These are phyloP conservation scores for Saccharum spontaneum DNA, from an alignment of 176 grass and related monocot species.

Conservation along the genomic window DNA sequence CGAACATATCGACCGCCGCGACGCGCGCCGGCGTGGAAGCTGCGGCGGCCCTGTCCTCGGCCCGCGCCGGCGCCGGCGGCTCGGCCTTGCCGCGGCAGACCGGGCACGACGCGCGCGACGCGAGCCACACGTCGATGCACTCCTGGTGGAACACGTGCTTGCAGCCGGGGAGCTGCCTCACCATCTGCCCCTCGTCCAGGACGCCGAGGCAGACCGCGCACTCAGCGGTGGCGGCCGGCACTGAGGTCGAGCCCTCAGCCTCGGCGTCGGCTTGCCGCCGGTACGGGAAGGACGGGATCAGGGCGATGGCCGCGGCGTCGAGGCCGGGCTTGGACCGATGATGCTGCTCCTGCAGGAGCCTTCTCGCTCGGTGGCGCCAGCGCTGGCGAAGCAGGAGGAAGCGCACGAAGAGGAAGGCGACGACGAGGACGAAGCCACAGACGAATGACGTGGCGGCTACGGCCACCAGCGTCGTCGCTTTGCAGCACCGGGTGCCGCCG, in stretches of 20 bases:
- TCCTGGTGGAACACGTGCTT: slow-evolving; percentile 57
- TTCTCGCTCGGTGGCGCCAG: background rate
- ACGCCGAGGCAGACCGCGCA: slow-evolving; percentile 62
- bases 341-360: background rate
- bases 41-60: background rate
- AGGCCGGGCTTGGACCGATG: slow-evolving; percentile 44
- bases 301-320: slow-evolving; percentile 52
- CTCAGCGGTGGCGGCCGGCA: slow-evolving; percentile 9
- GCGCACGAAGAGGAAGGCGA: slow-evolving; percentile 41
- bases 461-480: slow-evolving; percentile 34
- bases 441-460: slow-evolving; percentile 39
- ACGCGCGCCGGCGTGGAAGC: background rate
- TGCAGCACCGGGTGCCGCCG: slow-evolving; percentile 31
- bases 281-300: slow-evolving; percentile 56
- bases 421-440: slow-evolving; percentile 46
- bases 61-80: slow-evolving; percentile 11
- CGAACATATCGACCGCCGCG: background rate
- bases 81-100: slow-evolving; percentile 54
- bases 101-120: slow-evolving; percentile 54
- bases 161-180: slow-evolving; percentile 57
- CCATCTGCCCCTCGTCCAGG: slow-evolving; percentile 60
- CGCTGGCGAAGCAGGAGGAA: slow-evolving; percentile 22
- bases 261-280: background rate
- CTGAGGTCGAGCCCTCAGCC: background rate
- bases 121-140: slow-evolving; percentile 73